Conservation (phyloP, 257 asterid species). For the Gentiana macrophylla region DNA sequence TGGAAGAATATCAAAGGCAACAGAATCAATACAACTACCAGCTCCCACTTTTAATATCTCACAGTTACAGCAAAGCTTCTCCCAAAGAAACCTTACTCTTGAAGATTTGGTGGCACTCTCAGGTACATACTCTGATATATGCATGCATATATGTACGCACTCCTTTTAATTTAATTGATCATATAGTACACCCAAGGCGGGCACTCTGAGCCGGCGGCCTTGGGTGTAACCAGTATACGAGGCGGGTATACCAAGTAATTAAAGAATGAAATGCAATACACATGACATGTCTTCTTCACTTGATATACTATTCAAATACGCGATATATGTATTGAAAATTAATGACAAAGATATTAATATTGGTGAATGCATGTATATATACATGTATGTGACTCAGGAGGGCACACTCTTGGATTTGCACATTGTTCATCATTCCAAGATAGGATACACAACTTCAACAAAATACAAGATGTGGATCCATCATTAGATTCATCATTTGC, state of each 20-base stretch:
- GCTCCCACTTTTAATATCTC: constrained; percentile 48
- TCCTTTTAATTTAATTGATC: no score
- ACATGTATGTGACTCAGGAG: constrained; percentile 40
- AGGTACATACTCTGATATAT: constrained; percentile 20
- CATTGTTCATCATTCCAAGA: constrained; percentile 67
- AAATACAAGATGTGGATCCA: constrained; percentile 67
- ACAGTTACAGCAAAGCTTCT: constrained; percentile 50
- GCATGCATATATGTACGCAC: no score
- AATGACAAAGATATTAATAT: no score
- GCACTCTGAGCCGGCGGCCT: no score
- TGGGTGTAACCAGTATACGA: no score
- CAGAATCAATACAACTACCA: constrained; percentile 52
- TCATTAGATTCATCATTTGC: constrained; percentile 55
- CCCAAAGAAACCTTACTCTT: constrained; percentile 54
- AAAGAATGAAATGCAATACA: no score
- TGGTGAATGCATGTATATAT: neutral
- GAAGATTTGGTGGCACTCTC: constrained; percentile 61
- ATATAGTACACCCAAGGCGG: no score
- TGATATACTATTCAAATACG: no score
- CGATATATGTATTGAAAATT: no score
- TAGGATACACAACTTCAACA: constrained; percentile 56
- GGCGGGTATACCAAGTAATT: no score
- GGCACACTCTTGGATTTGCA: constrained; percentile 74
- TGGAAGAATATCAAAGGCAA: constrained; percentile 60
- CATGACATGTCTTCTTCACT: no score